A percentile compares a stretch with the other conserved stretches of the same genome.
These are phyloP conservation scores for Dactylonectria macrodidyma DNA, from an alignment of 2,329 filamentous ascomycete species.

Conservation along the genomic window DNA sequence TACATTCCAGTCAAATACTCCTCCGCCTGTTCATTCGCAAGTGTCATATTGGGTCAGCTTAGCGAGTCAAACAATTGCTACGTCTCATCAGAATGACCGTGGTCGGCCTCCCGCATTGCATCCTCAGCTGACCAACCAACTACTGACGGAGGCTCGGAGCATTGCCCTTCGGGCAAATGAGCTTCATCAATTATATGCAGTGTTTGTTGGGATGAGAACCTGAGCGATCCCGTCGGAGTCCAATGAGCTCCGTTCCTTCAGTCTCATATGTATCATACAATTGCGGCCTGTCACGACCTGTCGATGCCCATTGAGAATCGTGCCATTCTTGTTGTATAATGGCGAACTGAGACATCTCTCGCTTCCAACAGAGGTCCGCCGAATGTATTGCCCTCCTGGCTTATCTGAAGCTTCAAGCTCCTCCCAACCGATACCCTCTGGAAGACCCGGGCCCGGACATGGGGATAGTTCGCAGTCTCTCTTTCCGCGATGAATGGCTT, in stretches of 20 bases:
- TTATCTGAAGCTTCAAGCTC: conserved; percentile 21
- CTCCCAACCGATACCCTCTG: not conserved
- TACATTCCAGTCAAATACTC: no score
- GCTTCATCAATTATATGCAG: not conserved
- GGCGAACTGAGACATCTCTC: not conserved
- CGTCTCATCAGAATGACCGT: conserved; percentile 1
- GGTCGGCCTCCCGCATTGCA: conserved; percentile 40
- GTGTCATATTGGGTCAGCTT: no score
- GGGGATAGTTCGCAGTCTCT: conserved; percentile 2
- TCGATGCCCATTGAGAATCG: no score
- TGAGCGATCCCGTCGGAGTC: not conserved
- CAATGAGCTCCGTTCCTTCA: not conserved
- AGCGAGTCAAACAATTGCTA: no score
- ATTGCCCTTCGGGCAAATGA: conserved; percentile 4
- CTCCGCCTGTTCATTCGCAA: no score
- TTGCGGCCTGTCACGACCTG: no score
- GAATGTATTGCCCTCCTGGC: conserved; percentile 39
- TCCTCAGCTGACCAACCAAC: conserved; percentile 17
- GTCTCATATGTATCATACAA: not conserved
- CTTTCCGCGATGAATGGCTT: conserved; percentile 36
- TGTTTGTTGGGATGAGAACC: not conserved
- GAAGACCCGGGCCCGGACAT: not conserved
- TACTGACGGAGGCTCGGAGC: not conserved
- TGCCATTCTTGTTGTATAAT: not conserved
- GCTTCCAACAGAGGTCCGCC: conserved; percentile 12